Conservation (phyloP, 2,329 filamentous ascomycete genomes). For the Sporothrix globosa region DNA sequence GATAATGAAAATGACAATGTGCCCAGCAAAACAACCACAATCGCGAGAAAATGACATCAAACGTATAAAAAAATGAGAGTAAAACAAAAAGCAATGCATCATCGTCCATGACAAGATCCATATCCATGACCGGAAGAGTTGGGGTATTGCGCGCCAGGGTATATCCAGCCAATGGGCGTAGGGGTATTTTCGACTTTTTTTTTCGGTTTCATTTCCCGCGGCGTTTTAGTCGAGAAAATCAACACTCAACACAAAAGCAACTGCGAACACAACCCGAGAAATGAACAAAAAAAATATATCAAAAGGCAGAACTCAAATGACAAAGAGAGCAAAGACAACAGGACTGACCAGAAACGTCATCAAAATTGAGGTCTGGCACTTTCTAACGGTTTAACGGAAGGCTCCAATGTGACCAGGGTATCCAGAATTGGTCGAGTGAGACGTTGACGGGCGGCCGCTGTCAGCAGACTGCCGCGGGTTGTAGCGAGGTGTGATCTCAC, state of each 20-base stretch:
- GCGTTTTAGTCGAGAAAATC: slow-evolving; percentile 5
- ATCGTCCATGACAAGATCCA: slow-evolving; percentile 34
- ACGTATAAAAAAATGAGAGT: neutral
- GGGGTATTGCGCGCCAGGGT: slow-evolving; percentile 62
- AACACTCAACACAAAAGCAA: slow-evolving; percentile 26
- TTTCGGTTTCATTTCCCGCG: slow-evolving; percentile 30
- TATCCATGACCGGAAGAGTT: slow-evolving; percentile 33
- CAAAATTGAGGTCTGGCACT: slow-evolving; percentile 37
- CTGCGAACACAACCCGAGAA: slow-evolving; percentile 38
- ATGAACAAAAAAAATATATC: slow-evolving; percentile 43
- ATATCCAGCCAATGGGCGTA: slow-evolving; percentile 61
- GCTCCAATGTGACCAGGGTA: slow-evolving; percentile 90
- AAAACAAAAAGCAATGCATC: slow-evolving; percentile 24
- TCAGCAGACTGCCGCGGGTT: slow-evolving; percentile 82
- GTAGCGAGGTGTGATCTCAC: slow-evolving; percentile 83
- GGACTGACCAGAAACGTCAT: neutral
- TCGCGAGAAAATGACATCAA: neutral
- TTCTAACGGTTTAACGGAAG: slow-evolving; percentile 72
- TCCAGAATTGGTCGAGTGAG: slow-evolving; percentile 94
- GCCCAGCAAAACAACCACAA: slow-evolving; percentile 21
- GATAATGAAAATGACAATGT: neutral
- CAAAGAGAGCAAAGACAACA: neutral
- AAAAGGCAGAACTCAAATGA: slow-evolving; percentile 1
- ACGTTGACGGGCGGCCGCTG: slow-evolving; percentile 89
- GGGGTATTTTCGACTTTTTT: slow-evolving; percentile 52